phyloP scores from a whole-genome alignment of 768 basidiomycete species.

The Scleroderma citrinum region DNA sequence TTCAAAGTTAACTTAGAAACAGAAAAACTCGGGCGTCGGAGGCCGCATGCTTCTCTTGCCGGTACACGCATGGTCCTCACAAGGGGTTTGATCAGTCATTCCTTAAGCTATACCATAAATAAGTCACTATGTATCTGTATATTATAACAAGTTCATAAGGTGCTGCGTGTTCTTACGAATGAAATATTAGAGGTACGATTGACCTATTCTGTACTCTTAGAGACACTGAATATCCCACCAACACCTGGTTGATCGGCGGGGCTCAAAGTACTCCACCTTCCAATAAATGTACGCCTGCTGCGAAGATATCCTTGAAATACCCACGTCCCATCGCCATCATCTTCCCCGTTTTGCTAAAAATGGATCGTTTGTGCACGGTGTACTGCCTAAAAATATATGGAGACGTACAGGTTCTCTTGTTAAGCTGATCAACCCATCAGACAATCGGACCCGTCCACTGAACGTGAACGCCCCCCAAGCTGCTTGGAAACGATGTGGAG shows the following conservation, averaged over 20 bases:
- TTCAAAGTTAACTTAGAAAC: conserved; percentile 17
- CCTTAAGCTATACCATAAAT: background rate
- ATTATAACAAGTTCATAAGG: background rate
- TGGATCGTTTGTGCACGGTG: conserved; percentile 1
- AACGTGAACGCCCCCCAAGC: conserved; percentile 67
- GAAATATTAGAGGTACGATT: background rate
- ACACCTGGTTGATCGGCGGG: conserved; percentile 30
- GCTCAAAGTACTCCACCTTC: conserved; percentile 43
- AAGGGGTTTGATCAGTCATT: background rate
- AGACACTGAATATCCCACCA: conserved; percentile 55
- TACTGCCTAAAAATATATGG: background rate
- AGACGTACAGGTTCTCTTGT: conserved; percentile 54
- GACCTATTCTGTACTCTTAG: conserved; percentile 30
- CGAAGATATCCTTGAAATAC: conserved; percentile 52
- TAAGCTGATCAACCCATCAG: conserved; percentile 55
- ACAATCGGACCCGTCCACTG: conserved; percentile 47
- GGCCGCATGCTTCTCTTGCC: background rate
- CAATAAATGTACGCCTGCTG: conserved; percentile 45
- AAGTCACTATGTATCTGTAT: background rate
- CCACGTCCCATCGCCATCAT: conserved; percentile 44
- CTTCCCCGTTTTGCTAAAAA: conserved; percentile 35
- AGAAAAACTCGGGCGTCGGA: conserved; percentile 6
- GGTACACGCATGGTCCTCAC: background rate
- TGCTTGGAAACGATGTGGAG: conserved; percentile 44
- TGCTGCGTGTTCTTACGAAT: too few relatives aligned